These are phyloP conservation scores for Aspergillus ustus DNA, from an alignment of 2,329 filamentous ascomycete genomes.

Conservation along the genomic window DNA sequence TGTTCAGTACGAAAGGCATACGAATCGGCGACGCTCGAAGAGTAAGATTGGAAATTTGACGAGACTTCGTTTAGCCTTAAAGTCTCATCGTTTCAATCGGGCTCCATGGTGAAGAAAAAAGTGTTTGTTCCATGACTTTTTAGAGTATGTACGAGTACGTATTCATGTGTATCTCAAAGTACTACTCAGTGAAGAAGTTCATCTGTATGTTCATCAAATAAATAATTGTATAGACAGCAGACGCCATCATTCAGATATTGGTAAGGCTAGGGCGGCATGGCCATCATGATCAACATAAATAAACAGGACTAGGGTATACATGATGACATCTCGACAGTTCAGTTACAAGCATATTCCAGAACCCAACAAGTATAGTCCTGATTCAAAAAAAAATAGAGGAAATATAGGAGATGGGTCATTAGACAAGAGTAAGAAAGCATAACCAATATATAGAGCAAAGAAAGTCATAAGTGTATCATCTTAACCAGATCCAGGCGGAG, in stretches of 20 bases:
- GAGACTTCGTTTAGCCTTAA: not conserved
- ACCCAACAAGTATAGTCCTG: not conserved
- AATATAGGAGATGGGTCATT: conserved; percentile 2
- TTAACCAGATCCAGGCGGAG: conserved; percentile 19
- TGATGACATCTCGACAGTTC: conserved; percentile 19
- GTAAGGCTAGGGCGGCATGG: conserved; percentile 10
- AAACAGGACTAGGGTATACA: conserved; percentile 24
- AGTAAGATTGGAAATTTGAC: not conserved
- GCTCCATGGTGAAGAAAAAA: not conserved
- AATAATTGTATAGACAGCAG: conserved; percentile 19
- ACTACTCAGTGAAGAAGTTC: conserved; percentile 22
- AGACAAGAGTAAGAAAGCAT: conserved; percentile 10
- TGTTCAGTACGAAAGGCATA: not conserved
- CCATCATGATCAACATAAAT: conserved; percentile 19
- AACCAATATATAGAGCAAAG: conserved; percentile 10
- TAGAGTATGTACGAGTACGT: not conserved
- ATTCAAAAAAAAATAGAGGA: conserved; percentile 4
- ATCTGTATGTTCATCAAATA: conserved; percentile 28
- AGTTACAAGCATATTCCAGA: conserved; percentile 17
- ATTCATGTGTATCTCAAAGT: conserved; percentile 14
- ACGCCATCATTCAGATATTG: conserved; percentile 8
- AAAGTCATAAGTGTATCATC: conserved; percentile 14
- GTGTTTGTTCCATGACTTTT: no score
- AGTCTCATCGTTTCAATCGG: not conserved
- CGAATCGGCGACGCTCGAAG: not conserved